A percentile compares a stretch with the other conserved stretches of the same genome.
phyloP scores from a whole-genome alignment of 2,329 filamentous ascomycete species.

The Rugonectria rugulosa region DNA sequence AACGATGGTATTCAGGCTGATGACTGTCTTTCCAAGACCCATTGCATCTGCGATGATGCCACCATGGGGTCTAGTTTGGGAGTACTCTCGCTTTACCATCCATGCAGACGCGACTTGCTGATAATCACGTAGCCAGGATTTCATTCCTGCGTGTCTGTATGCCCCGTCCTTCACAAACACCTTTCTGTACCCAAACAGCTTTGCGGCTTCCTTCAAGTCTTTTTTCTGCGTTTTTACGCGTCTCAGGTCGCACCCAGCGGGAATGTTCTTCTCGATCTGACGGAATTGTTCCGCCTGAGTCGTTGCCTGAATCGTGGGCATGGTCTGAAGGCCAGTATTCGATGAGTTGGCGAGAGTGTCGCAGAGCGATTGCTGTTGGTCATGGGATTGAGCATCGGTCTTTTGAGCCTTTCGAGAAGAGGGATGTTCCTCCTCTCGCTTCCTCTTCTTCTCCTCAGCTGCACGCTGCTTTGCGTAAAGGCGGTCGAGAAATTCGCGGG shows the following conservation, averaged over 20 bases:
- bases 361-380: too few species aligned
- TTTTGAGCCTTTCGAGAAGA: too few species aligned
- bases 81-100: constrained; percentile 61
- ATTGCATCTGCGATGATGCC: constrained; percentile 69
- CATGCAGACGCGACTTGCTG: constrained; percentile 61
- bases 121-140: constrained; percentile 49
- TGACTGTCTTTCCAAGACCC: constrained; percentile 75
- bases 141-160: constrained; percentile 32
- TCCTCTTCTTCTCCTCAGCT: too few species aligned
- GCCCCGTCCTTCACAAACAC: constrained; percentile 9
- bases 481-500: too few species aligned
- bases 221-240: constrained; percentile 12
- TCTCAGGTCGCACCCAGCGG: constrained; percentile 20
- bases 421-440: too few species aligned
- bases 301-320: too few species aligned
- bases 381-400: too few species aligned
- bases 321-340: too few species aligned
- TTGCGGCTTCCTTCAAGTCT: constrained; percentile 25
- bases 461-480: too few species aligned
- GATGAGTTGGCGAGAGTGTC: too few species aligned
- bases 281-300: too few species aligned
- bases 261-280: constrained; percentile 22
- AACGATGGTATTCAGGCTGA: constrained; percentile 77
- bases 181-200: constrained; percentile 30
- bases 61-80: constrained; percentile 55